Evolutionary conservation across 192 early-diverging fungal species (phyloP), one percentile per base, ranked within the genome.

Genomic region (Lunasporangiospora selenospora): DNA sequence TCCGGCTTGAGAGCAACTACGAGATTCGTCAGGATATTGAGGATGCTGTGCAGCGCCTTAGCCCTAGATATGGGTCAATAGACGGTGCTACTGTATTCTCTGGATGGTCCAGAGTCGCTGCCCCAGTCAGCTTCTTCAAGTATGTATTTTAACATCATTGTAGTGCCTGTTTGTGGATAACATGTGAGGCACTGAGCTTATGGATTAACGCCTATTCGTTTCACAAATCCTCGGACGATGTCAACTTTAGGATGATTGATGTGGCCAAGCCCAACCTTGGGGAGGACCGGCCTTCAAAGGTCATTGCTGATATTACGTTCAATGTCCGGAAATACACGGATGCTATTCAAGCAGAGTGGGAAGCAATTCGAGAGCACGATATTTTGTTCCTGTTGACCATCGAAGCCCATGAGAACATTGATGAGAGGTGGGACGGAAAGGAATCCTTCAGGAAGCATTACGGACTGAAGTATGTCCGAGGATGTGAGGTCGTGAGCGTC

Each of bases 61-160:
- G 80, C n/a, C 96, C 98, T 4, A 57, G 79, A 0, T 53, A 77
- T 1, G 78, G 75, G 5, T 78, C 80, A 30, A 79, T 77, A 33
- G 81, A 86, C 1, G 79, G 86, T 34, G 53, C 57, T 0, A 95
- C 90, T 0, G 81, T 84, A n/a, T 99, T 97, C 78, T 75, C 75
- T 2, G 97, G 98, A 30, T 98, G 97, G 96, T 89, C 94, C 9
- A 80, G 95, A 39, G 98, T 97, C 90, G 98, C 92, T 0, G 62
- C 87, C 32, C 87, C 88, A 0, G 83, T 97, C 40, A 82, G 83
- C 6, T 51, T 76, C 46, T 85, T 94, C 55, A 79, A 69, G 75
- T 75, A 70, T 42, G 53, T 29, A 10, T n/a, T 23, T 80, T 18
- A 16, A 77, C 26, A 77, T 19, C 41, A 77, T 27, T 60, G 30